Evolutionary conservation across 768 basidiomycete species (phyloP).

Genomic region (Boletus rufocinnamomeus): DNA sequence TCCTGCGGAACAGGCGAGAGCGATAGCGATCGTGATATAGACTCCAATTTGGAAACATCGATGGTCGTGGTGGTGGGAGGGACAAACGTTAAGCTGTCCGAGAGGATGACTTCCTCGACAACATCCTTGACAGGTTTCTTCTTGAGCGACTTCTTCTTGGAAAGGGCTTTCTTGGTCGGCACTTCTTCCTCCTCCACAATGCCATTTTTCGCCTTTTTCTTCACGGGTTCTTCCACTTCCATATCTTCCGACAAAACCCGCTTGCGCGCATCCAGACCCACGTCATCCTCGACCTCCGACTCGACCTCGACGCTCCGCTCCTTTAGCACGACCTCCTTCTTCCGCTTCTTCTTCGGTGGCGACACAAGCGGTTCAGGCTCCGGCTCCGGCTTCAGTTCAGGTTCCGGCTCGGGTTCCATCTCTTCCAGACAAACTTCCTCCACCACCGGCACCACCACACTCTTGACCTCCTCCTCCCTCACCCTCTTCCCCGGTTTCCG

Average conservation of each 20-base stretch:
- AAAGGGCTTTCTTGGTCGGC: conserved; percentile 32
- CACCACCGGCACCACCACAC: conserved; percentile 15
- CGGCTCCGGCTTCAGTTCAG: conserved; percentile 31
- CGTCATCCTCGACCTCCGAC: conserved; percentile 58
- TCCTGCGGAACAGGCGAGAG: conserved; percentile 50
- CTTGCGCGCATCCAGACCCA: conserved; percentile 42
- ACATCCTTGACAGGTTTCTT: conserved; percentile 38
- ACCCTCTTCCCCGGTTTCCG: conserved; percentile 43
- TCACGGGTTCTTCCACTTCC: conserved; percentile 35
- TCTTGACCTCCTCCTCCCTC: conserved; percentile 38
- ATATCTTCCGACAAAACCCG: conserved; percentile 45
- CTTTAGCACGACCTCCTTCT: conserved; percentile 44
- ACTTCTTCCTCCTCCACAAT: conserved; percentile 39
- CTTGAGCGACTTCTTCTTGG: conserved; percentile 40
- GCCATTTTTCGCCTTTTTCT: conserved; percentile 35
- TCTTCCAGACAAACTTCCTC: conserved; percentile 31
- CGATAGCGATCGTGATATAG: conserved; percentile 54
- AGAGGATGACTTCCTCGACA: conserved; percentile 53
- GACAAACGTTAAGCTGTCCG: conserved; percentile 51
- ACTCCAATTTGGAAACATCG: conserved; percentile 45
- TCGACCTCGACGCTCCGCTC: conserved; percentile 53
- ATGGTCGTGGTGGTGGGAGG: conserved; percentile 53
- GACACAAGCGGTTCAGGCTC: conserved; percentile 39
- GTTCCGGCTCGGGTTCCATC: conserved; percentile 36
- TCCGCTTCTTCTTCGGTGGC: conserved; percentile 60